These are phyloP conservation scores for Gaultheria prostrata DNA, from an alignment of 148 eudicot genomes.

Conservation along the genomic window DNA sequence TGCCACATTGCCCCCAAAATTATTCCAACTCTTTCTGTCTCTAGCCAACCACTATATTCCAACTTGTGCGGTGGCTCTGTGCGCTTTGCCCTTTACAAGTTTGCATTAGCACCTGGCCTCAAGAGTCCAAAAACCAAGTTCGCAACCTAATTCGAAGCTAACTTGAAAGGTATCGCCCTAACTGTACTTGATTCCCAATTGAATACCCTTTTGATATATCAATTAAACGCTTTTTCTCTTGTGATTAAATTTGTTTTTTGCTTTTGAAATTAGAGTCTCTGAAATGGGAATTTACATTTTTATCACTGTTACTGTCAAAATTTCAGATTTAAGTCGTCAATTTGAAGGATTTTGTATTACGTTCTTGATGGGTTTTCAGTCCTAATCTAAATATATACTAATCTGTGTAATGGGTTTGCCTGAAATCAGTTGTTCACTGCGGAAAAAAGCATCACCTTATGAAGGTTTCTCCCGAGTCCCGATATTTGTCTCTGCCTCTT, in stretches of 20 bases:
- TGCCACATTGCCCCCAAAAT: constrained; percentile 13
- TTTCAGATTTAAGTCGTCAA: neutral
- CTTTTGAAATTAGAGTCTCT: neutral
- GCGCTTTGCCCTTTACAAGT: neutral
- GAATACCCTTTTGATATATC: neutral
- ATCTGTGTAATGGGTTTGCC: neutral
- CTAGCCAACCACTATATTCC: neutral
- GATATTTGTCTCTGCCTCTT: neutral
- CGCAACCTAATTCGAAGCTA: neutral
- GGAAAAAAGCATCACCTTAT: neutral
- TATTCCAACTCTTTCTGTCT: neutral
- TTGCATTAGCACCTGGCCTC: neutral
- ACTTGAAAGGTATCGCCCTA: neutral
- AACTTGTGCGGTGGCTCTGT: neutral
- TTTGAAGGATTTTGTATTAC: neutral
- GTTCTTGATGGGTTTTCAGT: constrained; percentile 1
- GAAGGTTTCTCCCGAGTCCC: neutral
- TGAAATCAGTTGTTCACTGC: neutral
- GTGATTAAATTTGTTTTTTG: neutral
- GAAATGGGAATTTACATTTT: neutral
- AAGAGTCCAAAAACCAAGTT: neutral
- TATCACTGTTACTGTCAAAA: neutral
- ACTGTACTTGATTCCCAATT: neutral
- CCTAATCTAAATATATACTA: neutral
- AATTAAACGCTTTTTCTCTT: neutral